These are phyloP conservation scores for Lenzites betulinus DNA, from an alignment of 768 basidiomycete species.

Conservation along the genomic window DNA sequence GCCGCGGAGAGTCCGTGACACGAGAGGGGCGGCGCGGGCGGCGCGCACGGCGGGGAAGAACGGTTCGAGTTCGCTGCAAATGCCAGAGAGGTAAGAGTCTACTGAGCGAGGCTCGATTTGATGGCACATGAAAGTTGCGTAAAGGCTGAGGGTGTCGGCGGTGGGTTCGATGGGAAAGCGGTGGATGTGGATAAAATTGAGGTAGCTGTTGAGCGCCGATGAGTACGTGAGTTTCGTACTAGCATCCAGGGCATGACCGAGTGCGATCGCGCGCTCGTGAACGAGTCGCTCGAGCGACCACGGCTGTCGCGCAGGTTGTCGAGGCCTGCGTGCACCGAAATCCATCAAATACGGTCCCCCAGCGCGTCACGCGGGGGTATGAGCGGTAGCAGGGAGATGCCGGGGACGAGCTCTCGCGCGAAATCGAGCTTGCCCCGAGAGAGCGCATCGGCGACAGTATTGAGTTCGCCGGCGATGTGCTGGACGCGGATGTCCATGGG, in stretches of 20 bases:
- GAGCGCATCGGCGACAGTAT: constrained; percentile 28
- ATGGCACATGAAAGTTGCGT: too few relatives aligned
- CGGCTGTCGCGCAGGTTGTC: constrained; percentile 35
- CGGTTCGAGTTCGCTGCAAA: too few relatives aligned
- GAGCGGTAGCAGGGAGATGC: not conserved
- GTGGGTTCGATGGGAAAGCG: constrained; percentile 39
- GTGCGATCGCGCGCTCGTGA: constrained; percentile 36
- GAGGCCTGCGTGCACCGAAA: constrained; percentile 8
- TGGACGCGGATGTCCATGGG: constrained; percentile 24
- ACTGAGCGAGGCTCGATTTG: constrained; percentile 35
- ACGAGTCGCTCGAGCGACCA: constrained; percentile 40
- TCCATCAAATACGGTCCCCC: constrained; percentile 30
- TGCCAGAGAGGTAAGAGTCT: too few relatives aligned
- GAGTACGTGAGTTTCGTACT: too few relatives aligned
- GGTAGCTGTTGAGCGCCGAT: constrained; percentile 42
- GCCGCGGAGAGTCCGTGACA: too few relatives aligned
- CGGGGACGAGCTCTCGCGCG: not conserved
- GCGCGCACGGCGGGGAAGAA: too few relatives aligned
- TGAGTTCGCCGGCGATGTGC: constrained; percentile 29
- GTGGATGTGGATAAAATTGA: constrained; percentile 37
- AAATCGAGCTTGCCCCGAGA: constrained; percentile 14
- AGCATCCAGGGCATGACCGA: too few relatives aligned
- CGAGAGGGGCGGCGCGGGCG: too few relatives aligned
- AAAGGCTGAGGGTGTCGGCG: constrained; percentile 40
- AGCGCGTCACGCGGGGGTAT: constrained; percentile 27